Evolutionary conservation across 2,329 filamentous ascomycete species (phyloP).

Genomic region (Decorospora gaudefroyi): DNA sequence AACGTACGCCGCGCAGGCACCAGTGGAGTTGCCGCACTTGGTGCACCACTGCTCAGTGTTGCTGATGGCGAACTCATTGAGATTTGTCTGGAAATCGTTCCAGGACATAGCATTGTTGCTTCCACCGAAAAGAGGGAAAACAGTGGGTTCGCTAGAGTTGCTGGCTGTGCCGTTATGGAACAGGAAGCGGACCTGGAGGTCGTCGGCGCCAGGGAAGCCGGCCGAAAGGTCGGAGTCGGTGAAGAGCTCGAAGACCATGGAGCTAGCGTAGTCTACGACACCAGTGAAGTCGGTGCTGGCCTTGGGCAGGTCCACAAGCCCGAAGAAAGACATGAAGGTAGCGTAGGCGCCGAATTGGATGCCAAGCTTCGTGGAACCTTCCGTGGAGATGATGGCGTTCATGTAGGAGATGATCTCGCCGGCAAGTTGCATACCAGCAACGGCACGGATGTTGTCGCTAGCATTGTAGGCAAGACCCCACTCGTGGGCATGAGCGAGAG

Average conservation of each 20-base stretch:
- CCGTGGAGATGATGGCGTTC: conserved; percentile 49
- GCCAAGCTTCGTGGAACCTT: conserved; percentile 50
- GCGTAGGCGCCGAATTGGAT: conserved; percentile 67
- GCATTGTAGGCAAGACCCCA: conserved; percentile 81
- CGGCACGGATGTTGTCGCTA: conserved; percentile 53
- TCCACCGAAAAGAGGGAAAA: conserved; percentile 66
- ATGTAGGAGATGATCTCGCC: conserved; percentile 53
- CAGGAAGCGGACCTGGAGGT: conserved; percentile 63
- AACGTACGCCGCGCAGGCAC: conserved; percentile 64
- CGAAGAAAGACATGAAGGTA: conserved; percentile 65
- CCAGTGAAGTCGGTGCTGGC: conserved; percentile 69
- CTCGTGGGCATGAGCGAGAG: conserved; percentile 79
- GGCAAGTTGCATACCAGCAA: conserved; percentile 55
- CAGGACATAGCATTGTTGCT: conserved; percentile 63
- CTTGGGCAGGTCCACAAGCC: conserved; percentile 57
- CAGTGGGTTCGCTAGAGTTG: conserved; percentile 51
- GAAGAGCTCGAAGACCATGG: conserved; percentile 77
- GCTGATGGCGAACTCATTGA: conserved; percentile 69
- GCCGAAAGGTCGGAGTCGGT: conserved; percentile 51
- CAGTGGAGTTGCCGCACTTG: conserved; percentile 73
- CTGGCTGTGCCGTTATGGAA: conserved; percentile 66
- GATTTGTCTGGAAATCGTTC: conserved; percentile 66
- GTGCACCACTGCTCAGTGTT: conserved; percentile 71
- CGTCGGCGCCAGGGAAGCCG: conserved; percentile 52
- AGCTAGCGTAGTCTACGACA: conserved; percentile 80